Percentiles rank a stretch among this genome's conserved stretches.
These are phyloP conservation scores for Sugiyamaella castrensis DNA, from an alignment of 1,139 yeast species.

Conservation along the genomic window DNA sequence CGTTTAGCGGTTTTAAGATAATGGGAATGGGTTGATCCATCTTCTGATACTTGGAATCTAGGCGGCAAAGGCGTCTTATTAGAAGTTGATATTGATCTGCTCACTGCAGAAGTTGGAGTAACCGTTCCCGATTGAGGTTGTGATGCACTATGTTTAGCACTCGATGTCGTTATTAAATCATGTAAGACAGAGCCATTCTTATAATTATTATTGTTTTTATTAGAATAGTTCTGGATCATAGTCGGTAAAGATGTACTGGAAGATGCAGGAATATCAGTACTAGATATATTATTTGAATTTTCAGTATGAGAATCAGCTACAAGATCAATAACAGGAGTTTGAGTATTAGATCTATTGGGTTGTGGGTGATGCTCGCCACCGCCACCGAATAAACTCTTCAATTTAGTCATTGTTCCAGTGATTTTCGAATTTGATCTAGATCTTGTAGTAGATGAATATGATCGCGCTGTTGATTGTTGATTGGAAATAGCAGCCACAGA, in stretches of 20 bases:
- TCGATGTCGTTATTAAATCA: too few relatives aligned
- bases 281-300: not conserved
- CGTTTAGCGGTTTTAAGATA: constrained; percentile 68
- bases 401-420: constrained; percentile 23
- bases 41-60: constrained; percentile 23
- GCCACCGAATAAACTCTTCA: constrained; percentile 22
- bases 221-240: not conserved
- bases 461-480: not conserved
- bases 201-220: not conserved
- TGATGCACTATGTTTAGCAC: too few relatives aligned
- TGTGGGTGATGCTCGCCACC: constrained; percentile 8
- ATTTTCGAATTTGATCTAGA: constrained; percentile 18
- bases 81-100: constrained; percentile 4
- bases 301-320: not conserved
- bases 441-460: constrained; percentile 3
- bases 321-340: not conserved
- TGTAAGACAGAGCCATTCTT: too few relatives aligned
- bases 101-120: constrained; percentile 10
- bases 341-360: not conserved
- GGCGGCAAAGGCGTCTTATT: constrained; percentile 4
- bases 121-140: constrained; percentile 5
- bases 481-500: too few relatives aligned
- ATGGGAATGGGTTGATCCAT: constrained; percentile 56
- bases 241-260: not conserved
- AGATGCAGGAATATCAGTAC: not conserved